Evolutionary conservation across 164 flowering plant species (phyloP), one percentile per base, ranked within the genome.

Genomic region (Vitis cinerea): DNA sequence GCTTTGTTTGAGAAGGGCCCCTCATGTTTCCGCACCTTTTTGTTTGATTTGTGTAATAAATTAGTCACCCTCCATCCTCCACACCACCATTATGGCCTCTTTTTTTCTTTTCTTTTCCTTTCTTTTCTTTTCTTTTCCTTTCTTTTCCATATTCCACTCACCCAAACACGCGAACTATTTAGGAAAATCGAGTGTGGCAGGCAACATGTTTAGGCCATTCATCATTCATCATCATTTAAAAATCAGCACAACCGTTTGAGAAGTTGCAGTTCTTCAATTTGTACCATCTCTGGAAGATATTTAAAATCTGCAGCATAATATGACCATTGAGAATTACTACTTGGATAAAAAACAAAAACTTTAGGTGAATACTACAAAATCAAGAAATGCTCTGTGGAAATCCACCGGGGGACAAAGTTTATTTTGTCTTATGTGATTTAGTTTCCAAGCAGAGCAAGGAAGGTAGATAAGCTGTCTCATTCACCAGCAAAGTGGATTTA

Each of bases 401-500:
- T 23, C 27, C 27, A 23, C 27, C 27, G 27, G 27, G 27, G 44
- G 44, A 4, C 44, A 37, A 53, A 53, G 16, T 11, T 14, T 5
- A 17, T 10, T 10, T 23, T 10, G 27, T 10, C 27, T 59, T 37
- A 23, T 23, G 0, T 23, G 13, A 2, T 23, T 59, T 4, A 23
- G 8, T 67, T 62, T 17, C 19, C 56, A 73, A 57, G 55, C 49
- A 30, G 16, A 44, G 61, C 3, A 9, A 50, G 14, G 66, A 60
- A 16, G 50, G 50, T 48, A 27, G 73, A 48, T 72, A 65, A 59
- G 63, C 19, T 72, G 69, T 72, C 74, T 1, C 61, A 31, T 59
- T 59, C 61, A 23, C 10, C 4, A 65, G 17, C 49, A 19, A 57
- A 50, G 68, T 49, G 68, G 58, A 27, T 58, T 29, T 5, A 44